These are phyloP conservation scores for Ceratocystis albifundus DNA, from an alignment of 2,329 filamentous ascomycete genomes.

Conservation along the genomic window DNA sequence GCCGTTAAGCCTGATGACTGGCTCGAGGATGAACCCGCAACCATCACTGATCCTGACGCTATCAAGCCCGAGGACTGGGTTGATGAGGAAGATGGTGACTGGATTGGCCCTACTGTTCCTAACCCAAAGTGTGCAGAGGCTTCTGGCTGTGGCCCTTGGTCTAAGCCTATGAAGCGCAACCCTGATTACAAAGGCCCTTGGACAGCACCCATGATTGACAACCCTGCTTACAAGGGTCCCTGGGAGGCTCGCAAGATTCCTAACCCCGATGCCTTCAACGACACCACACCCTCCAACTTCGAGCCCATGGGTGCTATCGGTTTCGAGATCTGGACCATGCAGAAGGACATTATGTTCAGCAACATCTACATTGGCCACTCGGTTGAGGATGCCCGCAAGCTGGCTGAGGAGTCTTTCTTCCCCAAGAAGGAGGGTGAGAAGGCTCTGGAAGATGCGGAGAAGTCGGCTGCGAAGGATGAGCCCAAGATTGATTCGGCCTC, in stretches of 20 bases:
- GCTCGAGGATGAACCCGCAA: conserved; percentile 78
- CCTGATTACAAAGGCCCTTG: conserved; percentile 98
- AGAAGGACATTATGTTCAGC: conserved; percentile 96
- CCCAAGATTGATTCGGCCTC: conserved; percentile 49
- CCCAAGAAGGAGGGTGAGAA: conserved; percentile 77
- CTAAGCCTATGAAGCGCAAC: conserved; percentile 85
- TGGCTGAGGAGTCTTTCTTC: conserved; percentile 81
- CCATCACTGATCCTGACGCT: conserved; percentile 82
- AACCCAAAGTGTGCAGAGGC: conserved; percentile 94
- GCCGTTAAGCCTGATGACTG: conserved; percentile 89
- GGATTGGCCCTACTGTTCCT: conserved; percentile 75
- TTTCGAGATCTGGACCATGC: conserved; percentile 99
- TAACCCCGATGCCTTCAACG: conserved; percentile 94
- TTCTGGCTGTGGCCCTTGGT: conserved; percentile 90
- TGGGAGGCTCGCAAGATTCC: conserved; percentile 94
- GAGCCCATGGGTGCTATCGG: conserved; percentile 98
- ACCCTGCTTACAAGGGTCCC: conserved; percentile 92
- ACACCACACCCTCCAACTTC: conserved; percentile 92
- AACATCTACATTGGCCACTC: conserved; percentile 99
- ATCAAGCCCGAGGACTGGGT: conserved; percentile 99
- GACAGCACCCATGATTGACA: conserved; percentile 84
- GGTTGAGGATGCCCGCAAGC: conserved; percentile 75
- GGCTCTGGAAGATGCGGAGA: conserved; percentile 63
- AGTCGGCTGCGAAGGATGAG: conserved; percentile 59
- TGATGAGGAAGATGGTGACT: conserved; percentile 98